A percentile compares a stretch with the other conserved stretches of the same genome.
These are phyloP conservation scores for Astragalus glycyphyllos DNA, from an alignment of 306 rosid genomes.

Conservation along the genomic window DNA sequence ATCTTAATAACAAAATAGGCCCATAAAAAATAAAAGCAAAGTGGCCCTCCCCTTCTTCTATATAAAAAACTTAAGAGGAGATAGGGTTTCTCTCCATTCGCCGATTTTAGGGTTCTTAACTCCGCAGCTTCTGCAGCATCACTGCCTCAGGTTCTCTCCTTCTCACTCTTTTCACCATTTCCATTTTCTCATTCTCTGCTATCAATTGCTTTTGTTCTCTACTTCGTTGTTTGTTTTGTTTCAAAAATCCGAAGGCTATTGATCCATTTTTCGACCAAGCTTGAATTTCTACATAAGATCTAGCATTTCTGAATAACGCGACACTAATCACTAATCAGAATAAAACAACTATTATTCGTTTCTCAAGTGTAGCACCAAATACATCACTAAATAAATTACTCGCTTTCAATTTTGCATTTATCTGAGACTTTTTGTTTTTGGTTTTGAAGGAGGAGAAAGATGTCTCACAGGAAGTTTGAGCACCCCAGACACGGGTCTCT, in stretches of 20 bases:
- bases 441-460: constrained; percentile 47
- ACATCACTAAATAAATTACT: neutral
- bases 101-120: neutral
- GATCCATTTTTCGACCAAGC: neutral
- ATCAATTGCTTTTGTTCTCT: neutral
- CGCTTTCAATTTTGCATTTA: neutral
- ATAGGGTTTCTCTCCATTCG: constrained; percentile 49
- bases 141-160: constrained; percentile 22
- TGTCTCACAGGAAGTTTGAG: constrained; percentile 95
- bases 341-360: neutral
- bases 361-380: neutral
- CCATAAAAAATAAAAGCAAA: neutral
- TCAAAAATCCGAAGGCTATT: neutral
- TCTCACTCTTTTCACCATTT: neutral
- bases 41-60: constrained; percentile 2
- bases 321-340: neutral
- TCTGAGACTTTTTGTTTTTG: neutral
- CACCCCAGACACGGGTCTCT: constrained; percentile 91
- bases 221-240: neutral
- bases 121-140: constrained; percentile 37
- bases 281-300: neutral
- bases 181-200: neutral
- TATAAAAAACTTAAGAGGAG: neutral
- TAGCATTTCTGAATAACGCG: neutral
- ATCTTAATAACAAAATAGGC: neutral